Percentiles rank a stretch among this genome's conserved stretches.
Conservation (phyloP, 1,284 basidiomycete species). For the Cutaneotrichosporon cavernicola region DNA sequence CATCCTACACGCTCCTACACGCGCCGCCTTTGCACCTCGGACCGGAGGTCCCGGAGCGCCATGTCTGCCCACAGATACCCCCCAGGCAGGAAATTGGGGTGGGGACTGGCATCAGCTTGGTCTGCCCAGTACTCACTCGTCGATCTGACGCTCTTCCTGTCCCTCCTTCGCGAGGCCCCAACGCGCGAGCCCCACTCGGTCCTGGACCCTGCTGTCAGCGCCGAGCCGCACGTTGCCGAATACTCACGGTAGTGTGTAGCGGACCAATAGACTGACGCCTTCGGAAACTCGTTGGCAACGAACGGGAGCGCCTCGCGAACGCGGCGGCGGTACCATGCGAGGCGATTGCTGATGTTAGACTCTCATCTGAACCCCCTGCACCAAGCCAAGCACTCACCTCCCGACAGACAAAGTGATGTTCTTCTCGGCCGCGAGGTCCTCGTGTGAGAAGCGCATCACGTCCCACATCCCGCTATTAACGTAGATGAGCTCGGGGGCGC, state of each 20-base stretch:
- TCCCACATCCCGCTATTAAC: conserved; percentile 28
- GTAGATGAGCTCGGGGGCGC: conserved; percentile 25
- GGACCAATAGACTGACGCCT: conserved; percentile 21
- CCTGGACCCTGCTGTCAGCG: background rate
- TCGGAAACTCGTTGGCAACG: conserved; percentile 17
- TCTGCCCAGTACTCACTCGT: conserved; percentile 21
- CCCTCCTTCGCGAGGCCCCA: conserved; percentile 26
- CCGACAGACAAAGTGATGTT: background rate
- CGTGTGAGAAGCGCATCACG: conserved; percentile 20
- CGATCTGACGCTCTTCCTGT: conserved; percentile 23
- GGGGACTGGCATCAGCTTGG: conserved; percentile 15
- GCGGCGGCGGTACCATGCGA: conserved; percentile 22
- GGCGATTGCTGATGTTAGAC: conserved; percentile 14
- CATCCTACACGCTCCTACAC: background rate
- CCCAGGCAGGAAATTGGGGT: conserved; percentile 16
- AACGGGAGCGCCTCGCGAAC: conserved; percentile 18
- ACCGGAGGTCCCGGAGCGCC: conserved; percentile 24
- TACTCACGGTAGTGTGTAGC: conserved; percentile 28
- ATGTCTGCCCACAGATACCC: conserved; percentile 29
- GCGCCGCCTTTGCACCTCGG: conserved; percentile 10
- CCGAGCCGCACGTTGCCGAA: background rate
- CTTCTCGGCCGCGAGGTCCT: conserved; percentile 15
- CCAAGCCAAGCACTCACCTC: background rate
- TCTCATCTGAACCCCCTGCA: background rate
- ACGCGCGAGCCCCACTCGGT: conserved; percentile 6